Evolutionary conservation across 78 protist species (phyloP), one percentile per base, ranked within the genome.

Genomic region (Dictyostelium intermedium): DNA sequence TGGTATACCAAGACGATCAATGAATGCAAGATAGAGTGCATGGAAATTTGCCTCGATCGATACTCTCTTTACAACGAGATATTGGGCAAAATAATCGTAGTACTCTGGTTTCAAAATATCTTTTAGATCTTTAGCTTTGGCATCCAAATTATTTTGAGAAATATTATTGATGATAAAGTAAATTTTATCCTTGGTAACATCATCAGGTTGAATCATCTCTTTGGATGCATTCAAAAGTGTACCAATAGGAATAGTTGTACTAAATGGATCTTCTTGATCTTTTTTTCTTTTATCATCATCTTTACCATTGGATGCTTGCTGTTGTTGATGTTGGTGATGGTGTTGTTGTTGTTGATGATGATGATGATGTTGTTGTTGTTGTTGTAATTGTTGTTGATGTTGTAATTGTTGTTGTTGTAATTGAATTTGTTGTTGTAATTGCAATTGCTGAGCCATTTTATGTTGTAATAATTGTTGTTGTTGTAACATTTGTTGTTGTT

Each of bases 131-230:
- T 63, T 66, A 3, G 85, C 96, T 50, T 95, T 96, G 45, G 34
- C 50, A 34, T 85, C 96, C 34, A 97, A 16, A 53, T 97, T 98
- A 37, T 69, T n/a, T 63, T 2, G 13, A 6, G 98, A 39, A n/a
- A 99, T 63, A 84, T 99, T 99, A 97, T 98, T 99, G 95, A 98
- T 70, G 32, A 98, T 85, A 87, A 99, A 99, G 79, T 85, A 85
- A 72, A 99, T 91, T 84, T 87, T 87, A 92, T 99, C 99, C 32
- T 84, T 92, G 18, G 93, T 34, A 18, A 30, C 73, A 20, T 91
- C 98, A 8, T 95, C 79, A 11, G 95, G 94, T 80, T 89, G 79
- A 4, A 80, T 25, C 27, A 89, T 63, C 25, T 89, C 94, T 76
- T 80, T 66, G 13, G 45, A 37, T 43, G 84, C 95, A 20, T 30